Evolutionary conservation across 805 yeast species (phyloP).

Genomic region (Candida boleticola): DNA sequence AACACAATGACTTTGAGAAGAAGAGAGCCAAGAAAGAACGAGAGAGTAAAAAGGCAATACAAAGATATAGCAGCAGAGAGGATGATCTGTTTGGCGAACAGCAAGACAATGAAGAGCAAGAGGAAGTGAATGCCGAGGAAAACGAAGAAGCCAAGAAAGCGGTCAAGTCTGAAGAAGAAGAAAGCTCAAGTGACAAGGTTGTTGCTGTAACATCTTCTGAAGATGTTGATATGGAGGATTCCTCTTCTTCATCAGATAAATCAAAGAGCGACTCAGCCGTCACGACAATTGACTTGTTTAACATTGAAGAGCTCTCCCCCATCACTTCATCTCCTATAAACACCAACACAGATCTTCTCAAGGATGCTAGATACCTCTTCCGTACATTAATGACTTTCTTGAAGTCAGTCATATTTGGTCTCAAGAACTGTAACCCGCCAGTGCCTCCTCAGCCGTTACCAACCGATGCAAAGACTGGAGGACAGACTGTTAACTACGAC

Average conservation of each 20-base stretch:
- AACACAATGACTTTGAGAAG: conserved; percentile 53
- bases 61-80: conserved; percentile 25
- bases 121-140: conserved; percentile 5
- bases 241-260: conserved; percentile 4
- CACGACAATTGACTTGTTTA: conserved; percentile 27
- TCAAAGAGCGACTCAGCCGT: conserved; percentile 3
- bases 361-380: conserved; percentile 85
- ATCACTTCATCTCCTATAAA: conserved; percentile 54
- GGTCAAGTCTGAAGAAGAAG: conserved; percentile 9
- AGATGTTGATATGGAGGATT: conserved; percentile 10
- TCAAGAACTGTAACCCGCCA: conserved; percentile 87
- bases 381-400: conserved; percentile 86
- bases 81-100: neutral
- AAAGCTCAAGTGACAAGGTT: conserved; percentile 11
- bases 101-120: conserved; percentile 4
- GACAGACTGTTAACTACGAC: conserved; percentile 39
- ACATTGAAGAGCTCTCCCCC: conserved; percentile 47
- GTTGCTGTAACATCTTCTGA: neutral
- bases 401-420: conserved; percentile 84
- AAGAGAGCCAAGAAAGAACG: conserved; percentile 38
- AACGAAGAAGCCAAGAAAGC: conserved; percentile 3
- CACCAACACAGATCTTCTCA: conserved; percentile 62
- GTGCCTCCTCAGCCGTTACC: conserved; percentile 44
- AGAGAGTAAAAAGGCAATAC: conserved; percentile 42
- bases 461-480: conserved; percentile 45